Conservation (phyloP, 176 grass and related monocot genomes). For the Secale cereale region DNA sequence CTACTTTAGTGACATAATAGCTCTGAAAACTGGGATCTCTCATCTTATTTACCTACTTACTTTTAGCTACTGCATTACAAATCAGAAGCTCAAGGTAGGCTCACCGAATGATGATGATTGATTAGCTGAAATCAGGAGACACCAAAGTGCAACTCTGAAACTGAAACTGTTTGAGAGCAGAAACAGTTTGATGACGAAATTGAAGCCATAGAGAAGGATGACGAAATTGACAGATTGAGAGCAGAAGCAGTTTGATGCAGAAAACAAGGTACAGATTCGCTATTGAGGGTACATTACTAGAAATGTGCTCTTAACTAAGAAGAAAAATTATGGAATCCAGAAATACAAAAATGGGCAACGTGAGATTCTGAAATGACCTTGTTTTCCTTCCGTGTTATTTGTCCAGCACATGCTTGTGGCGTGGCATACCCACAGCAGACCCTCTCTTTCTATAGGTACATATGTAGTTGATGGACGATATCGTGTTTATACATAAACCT, state of each 20-base stretch:
- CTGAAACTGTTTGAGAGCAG: background rate
- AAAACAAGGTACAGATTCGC: slow-evolving; percentile 14
- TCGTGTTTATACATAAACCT: background rate
- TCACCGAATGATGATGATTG: no score
- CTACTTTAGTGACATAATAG: no score
- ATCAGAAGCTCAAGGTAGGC: no score
- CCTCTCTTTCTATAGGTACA: background rate
- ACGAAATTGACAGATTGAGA: slow-evolving; percentile 18
- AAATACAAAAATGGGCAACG: background rate
- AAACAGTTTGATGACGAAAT: background rate
- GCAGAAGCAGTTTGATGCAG: slow-evolving; percentile 14
- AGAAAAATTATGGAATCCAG: background rate
- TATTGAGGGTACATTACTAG: slow-evolving; percentile 18
- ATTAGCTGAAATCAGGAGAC: no score
- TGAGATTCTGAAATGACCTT: background rate
- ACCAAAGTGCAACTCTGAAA: no score
- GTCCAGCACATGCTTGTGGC: no score
- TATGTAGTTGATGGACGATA: background rate
- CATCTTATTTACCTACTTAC: no score
- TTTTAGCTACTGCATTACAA: no score
- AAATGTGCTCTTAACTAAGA: background rate
- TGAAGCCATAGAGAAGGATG: slow-evolving; percentile 25
- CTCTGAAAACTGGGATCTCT: no score
- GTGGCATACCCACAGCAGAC: no score
- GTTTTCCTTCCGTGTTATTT: background rate